Conservation (phyloP, 805 yeast species). For the Candida saitoana region DNA sequence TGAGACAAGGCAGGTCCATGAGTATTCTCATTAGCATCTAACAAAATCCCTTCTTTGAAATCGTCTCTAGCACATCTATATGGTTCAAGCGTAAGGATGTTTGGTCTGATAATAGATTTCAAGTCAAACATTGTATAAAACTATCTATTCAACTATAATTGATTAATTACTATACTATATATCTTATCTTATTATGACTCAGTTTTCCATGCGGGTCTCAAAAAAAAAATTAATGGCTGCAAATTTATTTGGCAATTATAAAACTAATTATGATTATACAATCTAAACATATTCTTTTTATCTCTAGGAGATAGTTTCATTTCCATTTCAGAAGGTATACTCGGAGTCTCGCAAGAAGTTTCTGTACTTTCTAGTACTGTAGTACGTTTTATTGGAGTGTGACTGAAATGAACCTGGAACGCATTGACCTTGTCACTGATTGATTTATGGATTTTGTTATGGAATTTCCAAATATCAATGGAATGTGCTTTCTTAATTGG, state of each 20-base stretch:
- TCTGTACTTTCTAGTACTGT: not conserved
- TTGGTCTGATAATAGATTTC: slow-evolving; percentile 70
- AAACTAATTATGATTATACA: not conserved
- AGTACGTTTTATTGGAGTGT: not conserved
- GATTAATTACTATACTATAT: too few relatives aligned
- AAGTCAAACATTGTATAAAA: slow-evolving; percentile 56
- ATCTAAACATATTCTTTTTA: not conserved
- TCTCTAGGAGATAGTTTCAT: not conserved
- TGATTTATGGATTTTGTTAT: not conserved
- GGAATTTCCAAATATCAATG: not conserved
- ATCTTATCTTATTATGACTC: not conserved
- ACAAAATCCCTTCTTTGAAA: slow-evolving; percentile 77
- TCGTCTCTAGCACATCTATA: slow-evolving; percentile 97
- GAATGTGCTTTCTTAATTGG: not conserved
- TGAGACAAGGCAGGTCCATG: slow-evolving; percentile 73
- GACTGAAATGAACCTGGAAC: slow-evolving; percentile 8
- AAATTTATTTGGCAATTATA: too few relatives aligned
- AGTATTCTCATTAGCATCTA: slow-evolving; percentile 96
- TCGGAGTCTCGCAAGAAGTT: not conserved
- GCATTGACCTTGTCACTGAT: not conserved
- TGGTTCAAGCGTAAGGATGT: slow-evolving; percentile 77
- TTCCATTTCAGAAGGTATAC: not conserved
- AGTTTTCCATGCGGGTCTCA: not conserved
- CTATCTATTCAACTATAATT: too few relatives aligned
- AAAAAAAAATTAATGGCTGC: not conserved